Conservation (phyloP, 352 stramenopile genomes). For the Globisporangium okanoganense region DNA sequence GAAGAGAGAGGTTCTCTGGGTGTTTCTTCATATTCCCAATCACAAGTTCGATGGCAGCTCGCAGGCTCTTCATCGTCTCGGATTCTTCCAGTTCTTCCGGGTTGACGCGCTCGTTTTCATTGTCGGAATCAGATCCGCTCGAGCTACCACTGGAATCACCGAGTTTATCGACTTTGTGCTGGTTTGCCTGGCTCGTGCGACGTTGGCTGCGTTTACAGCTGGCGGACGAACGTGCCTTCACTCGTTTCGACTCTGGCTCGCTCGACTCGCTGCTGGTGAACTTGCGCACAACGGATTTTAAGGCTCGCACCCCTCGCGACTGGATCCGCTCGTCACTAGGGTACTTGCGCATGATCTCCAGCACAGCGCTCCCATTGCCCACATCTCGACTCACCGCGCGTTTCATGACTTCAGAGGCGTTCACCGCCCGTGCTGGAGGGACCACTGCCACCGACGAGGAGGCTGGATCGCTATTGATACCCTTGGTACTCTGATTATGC, state of each 20-base stretch:
- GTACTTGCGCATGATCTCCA: slow-evolving; percentile 49
- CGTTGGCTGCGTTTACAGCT: not conserved
- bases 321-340: slow-evolving; percentile 38
- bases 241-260: not conserved
- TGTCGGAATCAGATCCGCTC: not conserved
- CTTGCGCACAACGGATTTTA: slow-evolving; percentile 38
- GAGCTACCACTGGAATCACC: not conserved
- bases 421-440: slow-evolving; percentile 13
- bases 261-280: slow-evolving; percentile 8
- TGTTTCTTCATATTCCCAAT: slow-evolving; percentile 44
- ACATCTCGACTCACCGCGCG: slow-evolving; percentile 42
- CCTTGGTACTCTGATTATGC: not conserved
- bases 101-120: not conserved
- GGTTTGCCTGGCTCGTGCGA: not conserved
- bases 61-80: slow-evolving; percentile 7
- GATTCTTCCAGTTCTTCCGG: not conserved
- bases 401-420: slow-evolving; percentile 45
- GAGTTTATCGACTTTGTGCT: not conserved
- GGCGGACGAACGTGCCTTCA: not conserved
- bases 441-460: not conserved
- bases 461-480: not conserved
- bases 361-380: slow-evolving; percentile 34
- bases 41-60: slow-evolving; percentile 27
- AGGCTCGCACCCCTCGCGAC: slow-evolving; percentile 38
- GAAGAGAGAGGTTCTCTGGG: slow-evolving; percentile 28